Base-by-base conservation (phyloP, 2,329 filamentous ascomycete genomes). In the Leptographium galeiforme region DNA sequence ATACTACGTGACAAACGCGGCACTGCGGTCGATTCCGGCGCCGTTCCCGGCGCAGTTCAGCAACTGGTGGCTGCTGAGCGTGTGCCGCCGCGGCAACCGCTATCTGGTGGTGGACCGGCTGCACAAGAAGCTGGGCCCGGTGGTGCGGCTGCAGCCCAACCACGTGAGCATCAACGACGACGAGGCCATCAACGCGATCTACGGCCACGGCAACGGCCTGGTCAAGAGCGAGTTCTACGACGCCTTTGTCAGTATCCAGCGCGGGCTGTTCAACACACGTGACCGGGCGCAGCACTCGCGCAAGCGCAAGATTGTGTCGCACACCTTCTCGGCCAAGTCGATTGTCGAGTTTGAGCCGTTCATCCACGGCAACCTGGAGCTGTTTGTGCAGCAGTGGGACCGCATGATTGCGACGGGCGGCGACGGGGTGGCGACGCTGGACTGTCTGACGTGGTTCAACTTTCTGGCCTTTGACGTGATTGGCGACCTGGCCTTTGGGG, bases 231-330 rank as follows among this genome's bases (percentile, higher is more conserved):
- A 91, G 2, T 95, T 90, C 70, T 95, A 95, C 62, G 88, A 95
- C 62, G 86, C 87, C 50, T 95, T 95, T 61, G 89, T 95, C 53
- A 90, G 86, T 13, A 94, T 95, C 63, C 79, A 78, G 50, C 80
- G 87, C 13, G 89, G 89, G 19, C 75, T 96, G 13, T 96, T 95
- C 79, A 95, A 94, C 68, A 95, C 89, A 0, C 77, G 90, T 36
- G 81, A 90, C 68, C 79, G 90, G 49, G 73, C 74, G 0, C 87
- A 95, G 63, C 89, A 96, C 67, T 84, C 84, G 0, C 82, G 89
- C 58, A 96, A 95, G 76, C 81, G 89, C 62, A 95, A 95, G 76
- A 84, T 87, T 2, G 80, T 95, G 48, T 82, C 87, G 1, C 88
- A 95, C 67, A 93, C 87, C 36, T 95, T 95, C 70, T 87, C 83